phyloP scores from a whole-genome alignment of 805 yeast genomes.

The Millerozyma miso region DNA sequence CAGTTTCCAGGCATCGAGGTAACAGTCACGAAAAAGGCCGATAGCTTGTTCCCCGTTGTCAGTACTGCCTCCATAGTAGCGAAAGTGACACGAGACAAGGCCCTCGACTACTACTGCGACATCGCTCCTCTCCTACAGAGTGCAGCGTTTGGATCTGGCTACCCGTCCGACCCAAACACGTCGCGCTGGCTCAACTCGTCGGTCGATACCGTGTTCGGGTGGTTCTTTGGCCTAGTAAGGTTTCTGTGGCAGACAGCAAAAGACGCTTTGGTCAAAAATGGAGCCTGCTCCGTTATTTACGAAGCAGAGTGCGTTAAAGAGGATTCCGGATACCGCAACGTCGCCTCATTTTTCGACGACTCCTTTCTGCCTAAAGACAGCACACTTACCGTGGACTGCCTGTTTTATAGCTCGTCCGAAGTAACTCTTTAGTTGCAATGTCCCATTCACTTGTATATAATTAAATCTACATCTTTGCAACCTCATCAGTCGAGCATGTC shows the following conservation, averaged over 20 bases:
- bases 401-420: conserved; percentile 4
- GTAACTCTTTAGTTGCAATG: conserved; percentile 5
- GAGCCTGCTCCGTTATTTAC: conserved; percentile 58
- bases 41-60: conserved; percentile 85
- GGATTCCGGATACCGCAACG: conserved; percentile 27
- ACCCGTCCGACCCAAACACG: conserved; percentile 91
- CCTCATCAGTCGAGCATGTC: no score
- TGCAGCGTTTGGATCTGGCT: conserved; percentile 76
- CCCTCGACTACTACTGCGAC: conserved; percentile 36
- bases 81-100: conserved; percentile 86
- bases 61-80: conserved; percentile 95
- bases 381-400: background rate
- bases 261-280: conserved; percentile 56
- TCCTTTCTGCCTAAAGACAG: background rate
- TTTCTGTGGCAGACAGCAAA: conserved; percentile 94
- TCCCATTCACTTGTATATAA: no score
- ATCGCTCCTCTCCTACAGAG: conserved; percentile 25
- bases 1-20: conserved; percentile 68
- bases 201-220: conserved; percentile 77
- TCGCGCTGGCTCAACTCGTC: conserved; percentile 62
- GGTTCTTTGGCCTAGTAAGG: conserved; percentile 69
- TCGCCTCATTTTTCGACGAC: conserved; percentile 15
- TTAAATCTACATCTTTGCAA: no score
- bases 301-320: conserved; percentile 41
- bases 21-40: conserved; percentile 93